Percentiles rank a stretch among this genome's conserved stretches.
phyloP scores from a whole-genome alignment of 257 asterid species.

The Henckelia pumila region DNA sequence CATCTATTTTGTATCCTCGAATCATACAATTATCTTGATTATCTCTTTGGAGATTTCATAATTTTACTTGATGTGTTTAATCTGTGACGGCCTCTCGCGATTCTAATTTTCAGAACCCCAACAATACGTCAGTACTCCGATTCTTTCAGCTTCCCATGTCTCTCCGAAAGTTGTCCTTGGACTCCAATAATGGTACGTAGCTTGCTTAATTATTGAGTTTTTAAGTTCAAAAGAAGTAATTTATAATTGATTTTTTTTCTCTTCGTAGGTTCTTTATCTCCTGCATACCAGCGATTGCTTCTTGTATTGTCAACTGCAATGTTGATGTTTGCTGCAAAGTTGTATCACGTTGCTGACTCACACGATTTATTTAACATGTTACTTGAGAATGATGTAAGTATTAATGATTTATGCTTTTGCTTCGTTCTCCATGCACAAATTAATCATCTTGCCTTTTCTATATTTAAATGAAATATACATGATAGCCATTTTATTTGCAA shows the following conservation, averaged over 20 bases:
- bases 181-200: conserved; percentile 53
- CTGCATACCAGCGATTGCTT: conserved; percentile 70
- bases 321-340: conserved; percentile 75
- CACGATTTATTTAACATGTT: conserved; percentile 49
- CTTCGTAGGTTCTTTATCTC: conserved; percentile 60
- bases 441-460: neutral
- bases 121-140: conserved; percentile 46
- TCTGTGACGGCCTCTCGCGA: conserved; percentile 2
- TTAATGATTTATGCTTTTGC: conserved; percentile 14
- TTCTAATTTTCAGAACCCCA: conserved; percentile 52
- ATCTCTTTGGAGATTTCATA: neutral
- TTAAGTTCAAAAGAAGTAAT: neutral
- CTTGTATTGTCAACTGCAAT: conserved; percentile 73
- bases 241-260: conserved; percentile 23
- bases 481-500: neutral
- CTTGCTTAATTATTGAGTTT: conserved; percentile 1
- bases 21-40: neutral
- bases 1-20: neutral
- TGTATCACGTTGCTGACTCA: conserved; percentile 57
- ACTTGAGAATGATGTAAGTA: conserved; percentile 65
- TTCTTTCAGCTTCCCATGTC: conserved; percentile 85
- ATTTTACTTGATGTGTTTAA: neutral
- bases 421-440: neutral
- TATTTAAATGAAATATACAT: neutral
- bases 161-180: conserved; percentile 67